Conservation (phyloP, 2,329 filamentous ascomycete genomes). For the Aspergillus tanneri region DNA sequence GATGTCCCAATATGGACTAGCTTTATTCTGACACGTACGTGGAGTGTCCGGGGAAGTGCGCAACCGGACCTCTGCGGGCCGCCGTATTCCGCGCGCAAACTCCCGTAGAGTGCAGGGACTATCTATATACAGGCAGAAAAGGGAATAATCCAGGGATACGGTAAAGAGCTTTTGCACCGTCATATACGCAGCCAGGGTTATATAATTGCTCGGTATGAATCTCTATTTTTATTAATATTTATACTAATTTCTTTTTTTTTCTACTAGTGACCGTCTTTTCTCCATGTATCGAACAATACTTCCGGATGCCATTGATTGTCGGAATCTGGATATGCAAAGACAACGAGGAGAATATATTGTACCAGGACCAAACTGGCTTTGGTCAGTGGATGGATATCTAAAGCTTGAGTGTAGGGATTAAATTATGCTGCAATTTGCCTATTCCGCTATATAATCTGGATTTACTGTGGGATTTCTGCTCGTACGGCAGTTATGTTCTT, state of each 20-base stretch:
- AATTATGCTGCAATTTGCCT: slow-evolving; percentile 24
- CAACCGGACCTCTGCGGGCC: too few relatives aligned
- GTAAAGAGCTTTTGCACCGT: slow-evolving; percentile 13
- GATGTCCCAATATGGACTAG: too few relatives aligned
- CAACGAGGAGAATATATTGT: too few relatives aligned
- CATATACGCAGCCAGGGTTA: slow-evolving; percentile 15
- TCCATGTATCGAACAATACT: slow-evolving; percentile 12
- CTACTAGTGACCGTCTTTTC: too few relatives aligned
- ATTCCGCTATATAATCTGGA: slow-evolving; percentile 25
- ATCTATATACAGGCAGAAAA: background rate
- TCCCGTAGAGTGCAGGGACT: too few relatives aligned
- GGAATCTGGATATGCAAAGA: slow-evolving; percentile 11
- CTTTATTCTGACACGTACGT: too few relatives aligned
- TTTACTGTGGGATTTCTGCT: slow-evolving; percentile 18
- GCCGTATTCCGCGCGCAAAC: too few relatives aligned
- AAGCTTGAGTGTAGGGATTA: slow-evolving; percentile 24
- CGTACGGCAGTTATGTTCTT: slow-evolving; percentile 17
- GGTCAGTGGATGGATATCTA: slow-evolving; percentile 23
- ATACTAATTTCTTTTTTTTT: too few relatives aligned
- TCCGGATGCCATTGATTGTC: slow-evolving; percentile 8
- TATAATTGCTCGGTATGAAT: too few relatives aligned
- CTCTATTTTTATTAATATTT: too few relatives aligned
- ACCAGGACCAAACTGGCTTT: slow-evolving; percentile 23
- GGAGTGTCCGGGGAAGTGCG: too few relatives aligned
- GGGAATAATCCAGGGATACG: slow-evolving; percentile 14